Conservation (phyloP, 805 yeast species). For the Wickerhamiella musiphila region DNA sequence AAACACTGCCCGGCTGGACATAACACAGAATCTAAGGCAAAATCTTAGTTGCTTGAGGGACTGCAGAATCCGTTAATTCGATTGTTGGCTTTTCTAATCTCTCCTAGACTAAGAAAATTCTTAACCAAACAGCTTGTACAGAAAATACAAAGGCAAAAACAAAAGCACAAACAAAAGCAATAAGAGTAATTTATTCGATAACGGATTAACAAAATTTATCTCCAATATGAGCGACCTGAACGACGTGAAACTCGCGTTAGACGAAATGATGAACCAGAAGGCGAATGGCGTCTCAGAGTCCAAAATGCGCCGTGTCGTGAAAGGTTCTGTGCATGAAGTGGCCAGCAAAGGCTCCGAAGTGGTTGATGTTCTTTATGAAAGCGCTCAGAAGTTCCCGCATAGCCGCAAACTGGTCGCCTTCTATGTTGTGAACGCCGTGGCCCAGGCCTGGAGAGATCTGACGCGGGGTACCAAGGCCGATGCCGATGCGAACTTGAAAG, state of each 20-base stretch:
- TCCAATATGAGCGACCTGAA: conserved; percentile 2
- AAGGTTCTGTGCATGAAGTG: conserved; percentile 1
- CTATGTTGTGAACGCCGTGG: conserved; percentile 84
- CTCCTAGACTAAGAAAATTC: too few relatives aligned
- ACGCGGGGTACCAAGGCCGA: too few relatives aligned
- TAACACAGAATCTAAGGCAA: too few relatives aligned
- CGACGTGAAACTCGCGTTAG: conserved; percentile 5
- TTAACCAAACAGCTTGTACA: too few relatives aligned
- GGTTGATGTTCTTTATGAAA: conserved; percentile 38
- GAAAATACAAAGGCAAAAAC: too few relatives aligned
- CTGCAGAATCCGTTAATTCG: too few relatives aligned
- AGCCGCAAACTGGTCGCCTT: conserved; percentile 80
- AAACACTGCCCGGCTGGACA: too few relatives aligned
- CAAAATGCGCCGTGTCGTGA: conserved; percentile 69
- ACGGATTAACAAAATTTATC: background rate
- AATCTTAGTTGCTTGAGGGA: too few relatives aligned
- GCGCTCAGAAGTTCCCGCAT: conserved; percentile 55
- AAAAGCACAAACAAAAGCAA: too few relatives aligned
- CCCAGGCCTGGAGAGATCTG: conserved; percentile 74
- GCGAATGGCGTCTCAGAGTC: conserved; percentile 92
- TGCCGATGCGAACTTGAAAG: conserved; percentile 40
- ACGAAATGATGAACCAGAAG: conserved; percentile 19
- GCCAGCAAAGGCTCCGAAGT: conserved; percentile 14
- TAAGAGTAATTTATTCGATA: background rate
- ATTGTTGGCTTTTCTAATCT: too few relatives aligned